Evolutionary conservation across 371 early-diverging fungal species (phyloP).

Genomic region (Chytridium lagenaria): DNA sequence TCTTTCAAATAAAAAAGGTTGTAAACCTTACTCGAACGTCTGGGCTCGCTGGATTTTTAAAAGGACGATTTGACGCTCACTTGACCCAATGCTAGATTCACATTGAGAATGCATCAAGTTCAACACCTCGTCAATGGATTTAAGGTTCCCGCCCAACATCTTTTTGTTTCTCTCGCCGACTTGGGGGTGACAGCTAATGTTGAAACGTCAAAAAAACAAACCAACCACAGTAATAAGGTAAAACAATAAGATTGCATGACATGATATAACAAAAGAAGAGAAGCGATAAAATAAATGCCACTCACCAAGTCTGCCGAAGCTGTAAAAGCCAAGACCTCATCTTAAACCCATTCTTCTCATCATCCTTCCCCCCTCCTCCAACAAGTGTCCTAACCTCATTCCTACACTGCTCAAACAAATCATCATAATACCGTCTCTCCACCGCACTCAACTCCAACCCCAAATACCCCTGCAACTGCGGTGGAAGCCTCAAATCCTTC

Average conservation of each 20-base stretch:
- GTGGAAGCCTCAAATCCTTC: conserved; percentile 64
- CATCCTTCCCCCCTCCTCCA: conserved; percentile 16
- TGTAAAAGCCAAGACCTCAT: conserved; percentile 30
- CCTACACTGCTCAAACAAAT: conserved; percentile 58
- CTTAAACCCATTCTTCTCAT: conserved; percentile 34
- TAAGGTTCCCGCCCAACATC: conserved; percentile 46
- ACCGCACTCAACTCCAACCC: conserved; percentile 62
- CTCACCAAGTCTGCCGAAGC: conserved; percentile 50
- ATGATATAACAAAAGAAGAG: conserved; percentile 8
- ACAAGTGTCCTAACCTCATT: conserved; percentile 22
- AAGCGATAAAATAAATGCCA: background rate
- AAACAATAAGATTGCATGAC: background rate
- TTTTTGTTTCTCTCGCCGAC: conserved; percentile 55
- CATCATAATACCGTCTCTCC: conserved; percentile 69
- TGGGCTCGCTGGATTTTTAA: conserved; percentile 40
- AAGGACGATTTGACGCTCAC: conserved; percentile 29
- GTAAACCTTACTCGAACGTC: conserved; percentile 27
- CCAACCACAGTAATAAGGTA: no score
- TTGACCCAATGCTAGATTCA: conserved; percentile 4
- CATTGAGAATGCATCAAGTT: conserved; percentile 55
- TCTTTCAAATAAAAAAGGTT: background rate
- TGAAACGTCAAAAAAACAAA: background rate
- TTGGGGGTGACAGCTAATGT: conserved; percentile 61
- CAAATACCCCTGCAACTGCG: conserved; percentile 57
- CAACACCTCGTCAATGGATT: conserved; percentile 55